A percentile compares a stretch with the other conserved stretches of the same genome.
These are phyloP conservation scores for Lachnum nothofagi DNA, from an alignment of 2,329 filamentous ascomycete genomes.

Conservation along the genomic window DNA sequence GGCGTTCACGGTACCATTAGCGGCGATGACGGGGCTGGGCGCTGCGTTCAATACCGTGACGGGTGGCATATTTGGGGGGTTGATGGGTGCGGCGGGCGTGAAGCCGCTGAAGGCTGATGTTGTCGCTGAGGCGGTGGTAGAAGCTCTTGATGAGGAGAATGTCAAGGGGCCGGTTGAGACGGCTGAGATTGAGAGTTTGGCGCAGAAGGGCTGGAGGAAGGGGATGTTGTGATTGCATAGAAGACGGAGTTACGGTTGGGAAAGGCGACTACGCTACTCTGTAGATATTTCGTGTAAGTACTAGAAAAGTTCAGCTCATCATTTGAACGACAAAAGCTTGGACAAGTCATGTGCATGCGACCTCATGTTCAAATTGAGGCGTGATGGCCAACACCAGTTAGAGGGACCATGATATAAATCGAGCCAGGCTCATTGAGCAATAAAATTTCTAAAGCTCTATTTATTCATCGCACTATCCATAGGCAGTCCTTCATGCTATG, in stretches of 20 bases:
- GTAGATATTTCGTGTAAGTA: conserved; percentile 2
- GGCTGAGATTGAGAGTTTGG: conserved; percentile 73
- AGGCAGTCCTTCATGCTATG: too few species aligned
- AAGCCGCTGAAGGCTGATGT: conserved; percentile 85
- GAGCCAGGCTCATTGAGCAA: too few species aligned
- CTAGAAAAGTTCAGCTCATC: too few species aligned
- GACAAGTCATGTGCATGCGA: too few species aligned
- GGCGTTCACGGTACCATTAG: conserved; percentile 77
- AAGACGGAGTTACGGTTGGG: conserved; percentile 1
- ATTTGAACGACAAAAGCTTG: too few species aligned
- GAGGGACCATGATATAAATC: too few species aligned
- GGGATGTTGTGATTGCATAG: conserved; percentile 62
- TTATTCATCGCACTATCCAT: too few species aligned
- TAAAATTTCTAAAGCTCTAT: too few species aligned
- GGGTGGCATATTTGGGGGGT: conserved; percentile 66
- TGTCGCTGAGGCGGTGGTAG: conserved; percentile 84
- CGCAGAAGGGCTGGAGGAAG: conserved; percentile 79
- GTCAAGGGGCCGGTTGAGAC: conserved; percentile 74
- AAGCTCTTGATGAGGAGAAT: conserved; percentile 70
- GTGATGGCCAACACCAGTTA: too few species aligned
- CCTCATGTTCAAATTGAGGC: too few species aligned
- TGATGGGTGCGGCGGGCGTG: conserved; percentile 76
- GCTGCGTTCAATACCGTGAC: conserved; percentile 72
- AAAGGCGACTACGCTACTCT: not conserved
- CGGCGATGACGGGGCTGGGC: conserved; percentile 68